These are phyloP conservation scores for Phycomyces blakesleeanus DNA, from an alignment of 192 early-diverging fungal species.

Conservation along the genomic window DNA sequence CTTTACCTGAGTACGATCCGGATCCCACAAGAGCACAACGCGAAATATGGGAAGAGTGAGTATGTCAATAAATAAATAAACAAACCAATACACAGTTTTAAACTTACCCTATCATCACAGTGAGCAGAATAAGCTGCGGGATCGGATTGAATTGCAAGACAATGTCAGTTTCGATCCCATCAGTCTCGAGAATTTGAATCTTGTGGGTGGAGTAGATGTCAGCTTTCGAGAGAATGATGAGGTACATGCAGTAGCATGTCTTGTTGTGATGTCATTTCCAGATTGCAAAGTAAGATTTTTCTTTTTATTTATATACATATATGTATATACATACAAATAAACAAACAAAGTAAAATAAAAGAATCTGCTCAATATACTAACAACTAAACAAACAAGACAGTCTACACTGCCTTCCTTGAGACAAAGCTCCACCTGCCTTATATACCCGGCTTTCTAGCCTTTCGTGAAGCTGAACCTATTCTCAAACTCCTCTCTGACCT, in stretches of 20 bases:
- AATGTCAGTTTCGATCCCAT: constrained; percentile 12
- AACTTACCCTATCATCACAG: neutral
- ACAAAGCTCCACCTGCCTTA: constrained; percentile 75
- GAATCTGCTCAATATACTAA: neutral
- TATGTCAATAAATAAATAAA: neutral
- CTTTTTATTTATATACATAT: too few relatives aligned
- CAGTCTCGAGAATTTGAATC: constrained; percentile 33
- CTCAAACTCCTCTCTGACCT: constrained; percentile 52
- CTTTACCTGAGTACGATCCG: neutral
- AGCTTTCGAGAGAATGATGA: constrained; percentile 59
- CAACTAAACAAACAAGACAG: constrained; percentile 36
- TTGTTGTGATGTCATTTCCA: constrained; percentile 71
- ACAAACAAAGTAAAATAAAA: neutral
- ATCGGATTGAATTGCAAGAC: constrained; percentile 8
- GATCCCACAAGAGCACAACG: constrained; percentile 9
- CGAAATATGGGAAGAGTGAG: constrained; percentile 16
- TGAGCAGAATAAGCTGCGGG: constrained; percentile 7
- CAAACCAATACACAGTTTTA: too few relatives aligned
- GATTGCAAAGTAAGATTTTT: constrained; percentile 43
- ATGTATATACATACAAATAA: too few relatives aligned
- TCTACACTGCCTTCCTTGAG: constrained; percentile 58
- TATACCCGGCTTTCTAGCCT: constrained; percentile 87
- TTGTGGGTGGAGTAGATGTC: constrained; percentile 74
- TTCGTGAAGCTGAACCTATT: constrained; percentile 76
- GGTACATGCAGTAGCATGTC: constrained; percentile 65